phyloP scores from a whole-genome alignment of 2,329 filamentous ascomycete genomes.

The Pyrenophora tritici-repentis region DNA sequence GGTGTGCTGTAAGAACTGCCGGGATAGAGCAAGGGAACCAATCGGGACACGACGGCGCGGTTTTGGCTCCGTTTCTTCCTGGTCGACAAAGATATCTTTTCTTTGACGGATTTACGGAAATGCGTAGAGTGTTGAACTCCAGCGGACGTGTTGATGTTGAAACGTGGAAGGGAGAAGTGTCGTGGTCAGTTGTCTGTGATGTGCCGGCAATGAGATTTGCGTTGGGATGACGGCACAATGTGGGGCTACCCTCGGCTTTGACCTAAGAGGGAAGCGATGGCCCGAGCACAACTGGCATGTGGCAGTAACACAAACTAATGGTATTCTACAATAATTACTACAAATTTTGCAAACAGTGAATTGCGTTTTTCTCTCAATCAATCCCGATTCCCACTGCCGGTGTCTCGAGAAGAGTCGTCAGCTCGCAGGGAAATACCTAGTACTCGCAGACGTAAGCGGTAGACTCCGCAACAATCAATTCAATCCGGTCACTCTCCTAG shows the following conservation, averaged over 20 bases:
- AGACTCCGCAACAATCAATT: no score
- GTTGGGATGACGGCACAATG: conserved; percentile 10
- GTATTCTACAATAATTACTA: not conserved
- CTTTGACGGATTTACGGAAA: not conserved
- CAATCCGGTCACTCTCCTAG: no score
- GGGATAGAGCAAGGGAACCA: conserved; percentile 23
- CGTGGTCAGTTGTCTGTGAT: conserved; percentile 7
- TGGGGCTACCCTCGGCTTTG: conserved; percentile 8
- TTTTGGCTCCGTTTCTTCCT: conserved; percentile 1
- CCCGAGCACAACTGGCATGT: conserved; percentile 6
- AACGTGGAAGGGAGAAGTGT: conserved; percentile 15
- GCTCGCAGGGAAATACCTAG: not conserved
- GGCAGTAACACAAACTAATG: not conserved
- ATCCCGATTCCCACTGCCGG: not conserved
- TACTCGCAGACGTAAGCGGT: not conserved
- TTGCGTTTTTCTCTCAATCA: not conserved
- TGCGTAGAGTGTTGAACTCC: conserved; percentile 46
- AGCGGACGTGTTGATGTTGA: conserved; percentile 33
- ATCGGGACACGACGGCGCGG: conserved; percentile 6
- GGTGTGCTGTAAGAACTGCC: conserved; percentile 21
- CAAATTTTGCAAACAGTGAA: not conserved
- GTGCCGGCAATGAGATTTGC: conserved; percentile 9
- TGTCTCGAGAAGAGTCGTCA: not conserved
- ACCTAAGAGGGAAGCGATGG: conserved; percentile 9
- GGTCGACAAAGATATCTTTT: conserved; percentile 1